Evolutionary conservation across 345 rosid genomes (phyloP).

Genomic region (Geranium brycei): DNA sequence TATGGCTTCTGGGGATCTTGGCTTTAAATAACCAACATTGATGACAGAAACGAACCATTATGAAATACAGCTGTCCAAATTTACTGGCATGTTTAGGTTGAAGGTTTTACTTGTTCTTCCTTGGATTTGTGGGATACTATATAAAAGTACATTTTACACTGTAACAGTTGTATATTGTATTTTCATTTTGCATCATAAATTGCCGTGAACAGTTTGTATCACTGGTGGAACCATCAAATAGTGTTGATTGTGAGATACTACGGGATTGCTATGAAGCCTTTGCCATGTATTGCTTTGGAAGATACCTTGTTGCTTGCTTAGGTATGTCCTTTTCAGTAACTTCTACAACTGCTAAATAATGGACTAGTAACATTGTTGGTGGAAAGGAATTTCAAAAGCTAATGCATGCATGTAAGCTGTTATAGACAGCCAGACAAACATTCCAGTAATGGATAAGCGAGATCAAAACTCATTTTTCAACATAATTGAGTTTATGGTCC

Average conservation of each 20-base stretch:
- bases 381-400: background rate
- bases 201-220: constrained; percentile 17
- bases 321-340: constrained; percentile 38
- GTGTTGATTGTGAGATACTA: constrained; percentile 79
- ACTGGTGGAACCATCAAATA: constrained; percentile 72
- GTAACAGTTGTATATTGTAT: background rate
- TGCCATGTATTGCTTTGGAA: constrained; percentile 99
- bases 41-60: background rate
- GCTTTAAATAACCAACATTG: background rate
- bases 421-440: background rate
- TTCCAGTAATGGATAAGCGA: background rate
- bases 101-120: background rate
- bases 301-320: constrained; percentile 94
- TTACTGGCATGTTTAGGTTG: background rate
- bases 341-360: background rate
- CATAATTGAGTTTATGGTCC: no score
- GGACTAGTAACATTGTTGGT: background rate
- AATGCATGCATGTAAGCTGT: background rate
- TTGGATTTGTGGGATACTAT: background rate
- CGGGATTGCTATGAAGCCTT: constrained; percentile 98
- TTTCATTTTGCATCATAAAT: background rate
- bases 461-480: background rate
- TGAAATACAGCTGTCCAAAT: background rate
- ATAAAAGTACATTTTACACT: background rate
- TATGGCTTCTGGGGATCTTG: background rate